A percentile compares a stretch with the other conserved stretches of the same genome.
phyloP scores from a whole-genome alignment of 768 basidiomycete genomes.

The Tephrocybe sp. region DNA sequence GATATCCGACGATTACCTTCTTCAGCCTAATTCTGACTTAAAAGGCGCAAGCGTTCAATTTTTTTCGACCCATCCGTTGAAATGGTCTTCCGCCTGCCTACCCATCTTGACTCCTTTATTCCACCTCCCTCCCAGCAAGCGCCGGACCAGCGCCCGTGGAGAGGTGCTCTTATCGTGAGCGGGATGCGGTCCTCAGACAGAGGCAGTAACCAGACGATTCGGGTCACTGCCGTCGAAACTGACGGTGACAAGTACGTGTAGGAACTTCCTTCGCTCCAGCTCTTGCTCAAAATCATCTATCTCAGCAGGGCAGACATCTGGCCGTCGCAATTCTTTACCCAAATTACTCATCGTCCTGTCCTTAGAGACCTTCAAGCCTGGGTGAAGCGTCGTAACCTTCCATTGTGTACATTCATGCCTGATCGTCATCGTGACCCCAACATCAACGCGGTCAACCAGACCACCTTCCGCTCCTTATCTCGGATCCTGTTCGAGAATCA shows the following conservation, averaged over 20 bases:
- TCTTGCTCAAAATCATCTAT: slow-evolving; percentile 25
- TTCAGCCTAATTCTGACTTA: slow-evolving; percentile 27
- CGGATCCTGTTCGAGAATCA: slow-evolving; percentile 48
- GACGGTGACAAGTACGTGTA: slow-evolving; percentile 66
- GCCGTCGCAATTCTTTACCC: slow-evolving; percentile 48
- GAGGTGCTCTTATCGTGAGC: slow-evolving; percentile 50
- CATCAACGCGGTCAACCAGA: slow-evolving; percentile 46
- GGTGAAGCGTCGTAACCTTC: slow-evolving; percentile 44
- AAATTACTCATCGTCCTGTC: slow-evolving; percentile 37
- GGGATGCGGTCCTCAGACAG: slow-evolving; percentile 46
- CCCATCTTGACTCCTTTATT: slow-evolving; percentile 56
- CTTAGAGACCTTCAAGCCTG: slow-evolving; percentile 48
- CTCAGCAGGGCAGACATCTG: slow-evolving; percentile 52
- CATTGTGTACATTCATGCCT: slow-evolving; percentile 63
- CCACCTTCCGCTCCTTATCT: slow-evolving; percentile 53
- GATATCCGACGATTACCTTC: slow-evolving; percentile 18
- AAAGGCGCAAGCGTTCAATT: slow-evolving; percentile 31
- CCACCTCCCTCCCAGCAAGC: slow-evolving; percentile 50
- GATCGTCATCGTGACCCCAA: slow-evolving; percentile 52
- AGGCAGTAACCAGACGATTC: slow-evolving; percentile 47
- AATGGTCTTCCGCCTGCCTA: slow-evolving; percentile 65
- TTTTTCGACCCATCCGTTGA: slow-evolving; percentile 27
- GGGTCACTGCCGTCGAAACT: slow-evolving; percentile 64
- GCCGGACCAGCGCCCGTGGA: slow-evolving; percentile 48
- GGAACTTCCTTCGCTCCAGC: slow-evolving; percentile 6